Evolutionary conservation across 176 grass and related monocot genomes (phyloP).

Genomic region (Carex cristatella): DNA sequence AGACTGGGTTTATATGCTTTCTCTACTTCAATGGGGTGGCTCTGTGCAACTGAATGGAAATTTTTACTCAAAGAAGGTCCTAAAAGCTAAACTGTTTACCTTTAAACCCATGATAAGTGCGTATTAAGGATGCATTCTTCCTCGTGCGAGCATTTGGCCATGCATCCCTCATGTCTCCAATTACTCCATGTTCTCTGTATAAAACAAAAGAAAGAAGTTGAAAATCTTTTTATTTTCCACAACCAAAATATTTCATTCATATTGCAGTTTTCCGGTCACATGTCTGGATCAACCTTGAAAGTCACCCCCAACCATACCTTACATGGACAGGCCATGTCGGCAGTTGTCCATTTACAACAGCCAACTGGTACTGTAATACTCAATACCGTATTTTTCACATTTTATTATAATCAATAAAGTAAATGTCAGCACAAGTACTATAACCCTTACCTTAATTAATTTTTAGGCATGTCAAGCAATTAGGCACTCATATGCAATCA

Average conservation of each 20-base stretch:
- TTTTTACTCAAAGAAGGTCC: background rate
- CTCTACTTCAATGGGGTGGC: background rate
- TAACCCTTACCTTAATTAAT: background rate
- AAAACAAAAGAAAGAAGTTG: constrained; percentile 1
- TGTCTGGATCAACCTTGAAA: background rate
- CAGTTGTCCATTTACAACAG: background rate
- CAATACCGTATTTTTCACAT: background rate
- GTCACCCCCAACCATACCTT: background rate
- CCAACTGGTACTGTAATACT: background rate
- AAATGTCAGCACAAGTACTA: background rate
- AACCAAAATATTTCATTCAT: background rate
- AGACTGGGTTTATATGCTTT: background rate
- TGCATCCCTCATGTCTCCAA: constrained; percentile 99
- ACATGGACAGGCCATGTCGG: background rate
- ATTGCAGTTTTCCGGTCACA: background rate
- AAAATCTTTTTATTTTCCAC: background rate
- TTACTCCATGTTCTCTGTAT: constrained; percentile 87
- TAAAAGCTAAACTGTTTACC: constrained; percentile 33
- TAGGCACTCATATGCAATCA: background rate
- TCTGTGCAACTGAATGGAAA: background rate
- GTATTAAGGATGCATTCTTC: constrained; percentile 94
- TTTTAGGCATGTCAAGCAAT: background rate
- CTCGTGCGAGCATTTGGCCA: constrained; percentile 91
- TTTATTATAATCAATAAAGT: background rate
- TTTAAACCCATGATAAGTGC: constrained; percentile 99